Conservation (phyloP, 805 yeast species). For the Kodamaea leandrae region DNA sequence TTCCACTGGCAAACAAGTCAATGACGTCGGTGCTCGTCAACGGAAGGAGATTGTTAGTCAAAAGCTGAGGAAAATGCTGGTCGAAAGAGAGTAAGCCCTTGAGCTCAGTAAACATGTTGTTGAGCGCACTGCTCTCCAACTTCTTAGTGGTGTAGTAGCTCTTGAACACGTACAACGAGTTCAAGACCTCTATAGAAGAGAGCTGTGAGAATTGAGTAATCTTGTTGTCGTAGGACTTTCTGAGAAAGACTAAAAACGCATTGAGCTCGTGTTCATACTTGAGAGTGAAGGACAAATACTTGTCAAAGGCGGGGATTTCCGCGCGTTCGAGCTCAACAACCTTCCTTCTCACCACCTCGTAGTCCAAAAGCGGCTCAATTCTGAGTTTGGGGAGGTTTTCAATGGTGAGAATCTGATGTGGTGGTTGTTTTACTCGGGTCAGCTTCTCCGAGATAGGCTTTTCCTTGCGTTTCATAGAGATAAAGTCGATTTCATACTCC, state of each 20-base stretch:
- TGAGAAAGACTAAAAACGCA: slow-evolving; percentile 21
- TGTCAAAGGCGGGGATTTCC: slow-evolving; percentile 3
- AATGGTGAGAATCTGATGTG: not conserved
- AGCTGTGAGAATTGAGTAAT: slow-evolving; percentile 22
- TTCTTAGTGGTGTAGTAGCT: slow-evolving; percentile 18
- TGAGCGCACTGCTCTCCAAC: slow-evolving; percentile 13
- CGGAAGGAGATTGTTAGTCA: slow-evolving; percentile 19
- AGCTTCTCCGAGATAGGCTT: not conserved
- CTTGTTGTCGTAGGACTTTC: slow-evolving; percentile 20
- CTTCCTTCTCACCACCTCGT: not conserved
- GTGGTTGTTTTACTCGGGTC: not conserved
- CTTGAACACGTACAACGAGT: slow-evolving; percentile 26
- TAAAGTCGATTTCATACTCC: slow-evolving; percentile 14
- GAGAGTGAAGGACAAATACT: slow-evolving; percentile 17
- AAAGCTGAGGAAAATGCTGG: slow-evolving; percentile 18
- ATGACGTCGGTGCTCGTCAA: slow-evolving; percentile 11
- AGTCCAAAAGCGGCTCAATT: not conserved
- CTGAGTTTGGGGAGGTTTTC: slow-evolving; percentile 5
- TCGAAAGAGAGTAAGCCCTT: slow-evolving; percentile 15
- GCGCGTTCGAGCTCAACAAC: slow-evolving; percentile 2
- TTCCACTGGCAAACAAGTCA: slow-evolving; percentile 17
- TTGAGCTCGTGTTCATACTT: slow-evolving; percentile 20
- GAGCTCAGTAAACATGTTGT: slow-evolving; percentile 21
- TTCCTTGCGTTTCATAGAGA: slow-evolving; percentile 10
- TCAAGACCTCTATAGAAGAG: slow-evolving; percentile 24